These are phyloP conservation scores for Colletotrichum magnum DNA, from an alignment of 2,329 filamentous ascomycete species.

Conservation along the genomic window DNA sequence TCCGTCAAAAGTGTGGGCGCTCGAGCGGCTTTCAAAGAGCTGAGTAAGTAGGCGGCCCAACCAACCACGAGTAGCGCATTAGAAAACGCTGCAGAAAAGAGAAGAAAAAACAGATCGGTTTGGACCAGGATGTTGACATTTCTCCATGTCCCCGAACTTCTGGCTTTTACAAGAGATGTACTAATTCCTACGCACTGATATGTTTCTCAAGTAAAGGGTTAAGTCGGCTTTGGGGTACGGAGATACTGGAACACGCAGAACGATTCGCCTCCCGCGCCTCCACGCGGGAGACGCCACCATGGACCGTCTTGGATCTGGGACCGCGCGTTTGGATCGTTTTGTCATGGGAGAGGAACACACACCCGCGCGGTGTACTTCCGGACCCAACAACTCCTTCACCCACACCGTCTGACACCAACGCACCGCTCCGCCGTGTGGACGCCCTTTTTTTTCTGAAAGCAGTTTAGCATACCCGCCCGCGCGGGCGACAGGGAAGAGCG, in stretches of 20 bases:
- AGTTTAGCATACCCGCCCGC: slow-evolving; percentile 32
- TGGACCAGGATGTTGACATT: not conserved
- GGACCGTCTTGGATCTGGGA: not conserved
- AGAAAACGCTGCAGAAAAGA: not conserved
- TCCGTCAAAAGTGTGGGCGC: not conserved
- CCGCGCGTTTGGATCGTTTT: slow-evolving; percentile 6
- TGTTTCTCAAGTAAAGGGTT: too few relatives aligned
- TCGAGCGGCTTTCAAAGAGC: slow-evolving; percentile 28
- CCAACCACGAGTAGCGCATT: slow-evolving; percentile 26
- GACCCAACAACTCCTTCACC: not conserved
- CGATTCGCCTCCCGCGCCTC: too few relatives aligned
- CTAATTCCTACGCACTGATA: too few relatives aligned
- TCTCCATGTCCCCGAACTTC: not conserved
- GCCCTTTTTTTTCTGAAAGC: slow-evolving; percentile 9
- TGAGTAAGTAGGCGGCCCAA: slow-evolving; percentile 30
- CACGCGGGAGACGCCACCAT: too few relatives aligned
- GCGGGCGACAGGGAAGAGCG: slow-evolving; percentile 19
- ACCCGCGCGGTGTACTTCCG: slow-evolving; percentile 31
- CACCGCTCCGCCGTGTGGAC: not conserved
- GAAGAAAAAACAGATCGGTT: not conserved
- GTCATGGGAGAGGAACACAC: not conserved
- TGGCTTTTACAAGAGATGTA: too few relatives aligned
- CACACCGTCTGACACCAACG: too few relatives aligned
- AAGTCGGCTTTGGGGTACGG: too few relatives aligned
- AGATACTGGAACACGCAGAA: too few relatives aligned